phyloP scores from a whole-genome alignment of 1,139 yeast species.

The Debaryomyces singareniensis region DNA sequence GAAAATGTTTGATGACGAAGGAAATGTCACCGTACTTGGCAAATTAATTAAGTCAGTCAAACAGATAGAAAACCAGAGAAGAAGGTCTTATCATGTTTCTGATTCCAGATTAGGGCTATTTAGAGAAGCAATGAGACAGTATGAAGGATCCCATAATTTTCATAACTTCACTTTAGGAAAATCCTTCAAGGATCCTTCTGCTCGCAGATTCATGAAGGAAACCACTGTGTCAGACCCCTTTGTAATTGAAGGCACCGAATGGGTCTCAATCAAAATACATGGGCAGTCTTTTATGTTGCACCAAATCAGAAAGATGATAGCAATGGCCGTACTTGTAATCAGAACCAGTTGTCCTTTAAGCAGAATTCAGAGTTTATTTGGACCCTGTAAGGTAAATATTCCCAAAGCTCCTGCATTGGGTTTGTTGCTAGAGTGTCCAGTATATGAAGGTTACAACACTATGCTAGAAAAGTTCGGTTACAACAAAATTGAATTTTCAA shows the following conservation, averaged over 20 bases:
- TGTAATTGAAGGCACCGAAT: slow-evolving; percentile 87
- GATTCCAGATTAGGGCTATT: slow-evolving; percentile 54
- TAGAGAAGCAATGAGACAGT: slow-evolving; percentile 63
- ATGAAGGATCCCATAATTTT: slow-evolving; percentile 87
- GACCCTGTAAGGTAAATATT: slow-evolving; percentile 67
- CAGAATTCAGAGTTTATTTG: slow-evolving; percentile 76
- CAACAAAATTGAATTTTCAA: slow-evolving; percentile 64
- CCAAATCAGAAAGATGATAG: slow-evolving; percentile 97
- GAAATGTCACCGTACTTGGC: slow-evolving; percentile 33
- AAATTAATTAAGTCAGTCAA: slow-evolving; percentile 53
- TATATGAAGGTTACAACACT: slow-evolving; percentile 77
- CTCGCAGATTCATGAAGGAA: slow-evolving; percentile 74
- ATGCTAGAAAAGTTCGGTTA: slow-evolving; percentile 74
- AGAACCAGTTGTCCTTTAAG: slow-evolving; percentile 79
- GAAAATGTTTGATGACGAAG: slow-evolving; percentile 23
- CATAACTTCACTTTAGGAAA: slow-evolving; percentile 94
- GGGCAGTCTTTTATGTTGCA: slow-evolving; percentile 98
- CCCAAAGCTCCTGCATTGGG: slow-evolving; percentile 99
- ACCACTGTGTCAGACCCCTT: slow-evolving; percentile 85
- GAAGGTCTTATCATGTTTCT: slow-evolving; percentile 67
- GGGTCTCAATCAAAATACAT: slow-evolving; percentile 94
- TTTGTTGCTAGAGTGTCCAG: slow-evolving; percentile 82
- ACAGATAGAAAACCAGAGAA: slow-evolving; percentile 56
- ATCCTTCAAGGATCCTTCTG: slow-evolving; percentile 77
- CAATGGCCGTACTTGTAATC: slow-evolving; percentile 83